Evolutionary conservation across 164 flowering plant species (phyloP).

Genomic region (Stephania japonica): DNA sequence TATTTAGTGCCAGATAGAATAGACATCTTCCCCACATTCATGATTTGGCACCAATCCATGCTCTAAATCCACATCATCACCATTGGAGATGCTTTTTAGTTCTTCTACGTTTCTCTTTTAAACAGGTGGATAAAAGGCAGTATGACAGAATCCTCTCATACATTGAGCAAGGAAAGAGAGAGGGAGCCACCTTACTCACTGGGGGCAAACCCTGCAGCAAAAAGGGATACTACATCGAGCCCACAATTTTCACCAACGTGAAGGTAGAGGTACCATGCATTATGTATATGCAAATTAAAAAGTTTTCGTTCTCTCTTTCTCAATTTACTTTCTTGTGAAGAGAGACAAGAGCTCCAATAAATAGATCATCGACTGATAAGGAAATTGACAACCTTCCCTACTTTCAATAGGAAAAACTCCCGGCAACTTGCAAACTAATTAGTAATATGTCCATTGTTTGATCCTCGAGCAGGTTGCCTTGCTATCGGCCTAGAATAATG

Average conservation of each 20-base stretch:
- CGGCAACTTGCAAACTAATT: too few relatives aligned
- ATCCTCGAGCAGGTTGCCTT: too few relatives aligned
- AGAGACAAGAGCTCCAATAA: neutral
- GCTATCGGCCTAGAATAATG: too few relatives aligned
- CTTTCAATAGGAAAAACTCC: neutral
- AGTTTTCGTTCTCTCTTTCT: neutral
- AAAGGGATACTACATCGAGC: constrained; percentile 21
- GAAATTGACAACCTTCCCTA: neutral
- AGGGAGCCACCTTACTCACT: constrained; percentile 56
- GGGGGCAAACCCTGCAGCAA: constrained; percentile 34
- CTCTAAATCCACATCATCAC: too few relatives aligned
- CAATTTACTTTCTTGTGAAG: neutral
- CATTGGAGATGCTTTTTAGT: too few relatives aligned
- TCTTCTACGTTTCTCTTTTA: neutral
- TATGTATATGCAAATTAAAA: neutral
- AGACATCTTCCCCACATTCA: too few relatives aligned
- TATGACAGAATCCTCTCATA: constrained; percentile 41
- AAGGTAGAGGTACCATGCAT: constrained; percentile 26
- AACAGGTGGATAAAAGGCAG: constrained; percentile 44
- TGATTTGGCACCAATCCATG: too few relatives aligned
- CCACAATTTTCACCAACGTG: constrained; percentile 57
- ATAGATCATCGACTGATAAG: neutral
- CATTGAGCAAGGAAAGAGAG: constrained; percentile 51
- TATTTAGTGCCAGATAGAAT: too few relatives aligned
- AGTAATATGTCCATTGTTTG: too few relatives aligned